Base-by-base conservation (phyloP, 305 asterid genomes). In the Withania somnifera region DNA sequence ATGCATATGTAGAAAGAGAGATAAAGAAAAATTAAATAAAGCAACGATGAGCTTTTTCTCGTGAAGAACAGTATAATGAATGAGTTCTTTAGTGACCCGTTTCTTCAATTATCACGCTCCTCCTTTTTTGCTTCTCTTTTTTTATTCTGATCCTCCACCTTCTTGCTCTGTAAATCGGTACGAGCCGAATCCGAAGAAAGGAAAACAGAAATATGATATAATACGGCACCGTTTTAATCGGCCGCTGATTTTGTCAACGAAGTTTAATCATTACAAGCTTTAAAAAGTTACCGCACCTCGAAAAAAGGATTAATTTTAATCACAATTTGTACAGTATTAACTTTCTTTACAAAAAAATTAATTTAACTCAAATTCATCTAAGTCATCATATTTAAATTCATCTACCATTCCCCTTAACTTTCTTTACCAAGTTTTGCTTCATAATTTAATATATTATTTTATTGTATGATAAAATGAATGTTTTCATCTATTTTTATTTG, bases 41-140 rank as follows among this genome's bases (percentile, higher is more conserved):
- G 69, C 84, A 13, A 4, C 15, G 77, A 51, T 63, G 84, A 84
- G 85, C 87, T 87, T 86, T 85, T 85, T 85, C 91, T 87, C 91
- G 95, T 88, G 94, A 91, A 71, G 81, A 88, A 79, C 60, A 24
- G 24, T 14, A 15, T 73, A 10, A 47, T 73, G 42, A 47, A 13
- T 14, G 26, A 34, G 40, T 38, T 78, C 14, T 19, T 52, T 57
- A 68, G 20, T 40, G 50, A 66, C 8, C 26, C 26, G 32, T 66
- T n/a, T 3, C 77, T 82, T 80, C 86, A 87, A 84, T 83, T 84
- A 84, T 54, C 84, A 73, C 85, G 81, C 83, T 80, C 85, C 53
- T 11, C n/a, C 81, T 54, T 82, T 82, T 71, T 24, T 69, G 34
- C 83, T 60, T 7, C 24, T 83, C 28, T 50, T 7, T 78, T 54